Evolutionary conservation across 176 grass and related monocot genomes (phyloP), one percentile per base, ranked within the genome.

Genomic region (Pontederia crassipes): DNA sequence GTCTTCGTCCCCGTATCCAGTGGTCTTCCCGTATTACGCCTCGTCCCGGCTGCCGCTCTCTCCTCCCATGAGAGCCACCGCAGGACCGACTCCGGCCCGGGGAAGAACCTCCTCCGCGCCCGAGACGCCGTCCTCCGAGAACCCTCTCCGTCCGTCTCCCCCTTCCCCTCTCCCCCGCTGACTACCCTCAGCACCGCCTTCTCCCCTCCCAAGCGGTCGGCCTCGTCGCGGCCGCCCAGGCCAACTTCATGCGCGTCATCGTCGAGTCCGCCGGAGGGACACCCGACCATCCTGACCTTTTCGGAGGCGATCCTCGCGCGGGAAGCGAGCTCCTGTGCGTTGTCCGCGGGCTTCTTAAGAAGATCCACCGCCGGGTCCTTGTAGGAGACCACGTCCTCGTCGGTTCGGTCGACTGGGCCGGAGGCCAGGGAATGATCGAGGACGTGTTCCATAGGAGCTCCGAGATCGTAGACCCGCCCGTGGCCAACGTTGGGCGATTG

Each of bases 211-310:
- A 97, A 78, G 84, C 87, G 66, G 77, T 86, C 62, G 84, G 87
- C 52, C 80, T 91, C 35, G 92, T 91, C 3, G 84, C 92, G 0
- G 77, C 87, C 8, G 76, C 92, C 17, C 92, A 97, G 81, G 87
- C 87, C 29, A 97, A 97, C 67, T 97, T 85, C 84, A 91, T 97
- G 92, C 83, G 79, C 66, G 92, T 97, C 64, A 82, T 91, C 57
- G 92, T 97, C 11, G 84, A 79, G 58, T 62, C 80, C 58, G 17
- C 79, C 1, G 70, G 78, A 0, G 78, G 65, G 6, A 64, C 74
- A 3, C 56, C 67, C n/a, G 55, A 72, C 18, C 61, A 46, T 4
- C 32, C 52, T 18, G 52, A 56, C n/a, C 14, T 64, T n/a, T 8
- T 60, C 64, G 9, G 59, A n/a, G 17, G 1, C 10, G 86, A 87